phyloP scores from a whole-genome alignment of 2,329 filamentous ascomycete species.

The Celoporthe dispersa region DNA sequence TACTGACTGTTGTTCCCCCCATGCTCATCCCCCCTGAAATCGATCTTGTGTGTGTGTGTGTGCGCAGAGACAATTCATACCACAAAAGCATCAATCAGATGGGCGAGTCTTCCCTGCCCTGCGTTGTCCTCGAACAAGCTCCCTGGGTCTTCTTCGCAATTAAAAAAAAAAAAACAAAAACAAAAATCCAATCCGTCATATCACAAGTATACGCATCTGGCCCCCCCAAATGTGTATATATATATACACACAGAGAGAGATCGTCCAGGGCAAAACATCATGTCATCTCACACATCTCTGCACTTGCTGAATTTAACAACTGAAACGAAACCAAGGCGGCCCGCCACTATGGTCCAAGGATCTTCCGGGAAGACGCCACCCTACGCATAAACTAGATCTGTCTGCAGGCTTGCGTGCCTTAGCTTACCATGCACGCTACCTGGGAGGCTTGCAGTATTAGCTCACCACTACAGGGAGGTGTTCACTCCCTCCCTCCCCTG shows the following conservation, averaged over 20 bases:
- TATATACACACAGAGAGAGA: not conserved
- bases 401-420: not conserved
- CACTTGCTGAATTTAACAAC: not conserved
- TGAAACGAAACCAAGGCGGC: conserved; percentile 24
- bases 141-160: no score
- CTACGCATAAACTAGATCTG: not conserved
- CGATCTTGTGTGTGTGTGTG: not conserved
- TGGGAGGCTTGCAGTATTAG: conserved; percentile 9
- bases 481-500: no score
- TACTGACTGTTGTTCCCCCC: not conserved
- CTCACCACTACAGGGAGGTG: not conserved
- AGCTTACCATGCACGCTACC: not conserved
- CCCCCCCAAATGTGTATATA: no score
- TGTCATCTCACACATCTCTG: not conserved
- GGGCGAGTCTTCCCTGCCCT: no score
- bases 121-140: no score
- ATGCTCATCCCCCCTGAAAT: not conserved
- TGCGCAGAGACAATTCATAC: not conserved
- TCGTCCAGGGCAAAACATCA: not conserved
- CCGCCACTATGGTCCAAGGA: conserved; percentile 3
- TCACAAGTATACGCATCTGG: no score
- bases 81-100: no score
- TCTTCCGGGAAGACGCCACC: not conserved
- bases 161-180: no score
- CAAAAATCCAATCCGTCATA: no score